Conservation (phyloP, 306 rosid genomes). For the Medicago lupulina region DNA sequence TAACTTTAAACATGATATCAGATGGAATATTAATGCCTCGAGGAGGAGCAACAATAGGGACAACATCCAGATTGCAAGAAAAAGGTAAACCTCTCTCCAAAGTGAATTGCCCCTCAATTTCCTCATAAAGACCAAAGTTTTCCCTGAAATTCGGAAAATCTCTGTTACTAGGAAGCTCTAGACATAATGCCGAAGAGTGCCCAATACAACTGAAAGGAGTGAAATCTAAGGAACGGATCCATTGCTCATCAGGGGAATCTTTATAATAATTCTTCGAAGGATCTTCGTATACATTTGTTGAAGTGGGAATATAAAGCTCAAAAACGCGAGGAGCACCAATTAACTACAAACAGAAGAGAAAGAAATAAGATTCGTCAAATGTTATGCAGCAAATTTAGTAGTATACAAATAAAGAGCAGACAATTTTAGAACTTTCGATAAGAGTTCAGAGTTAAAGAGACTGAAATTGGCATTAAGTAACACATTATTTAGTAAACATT, state of each 20-base stretch:
- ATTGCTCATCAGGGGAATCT: constrained; percentile 62
- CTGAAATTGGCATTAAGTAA: background rate
- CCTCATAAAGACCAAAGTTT: constrained; percentile 65
- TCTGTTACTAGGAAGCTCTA: constrained; percentile 62
- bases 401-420: no score
- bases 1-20: constrained; percentile 69
- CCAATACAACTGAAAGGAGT: constrained; percentile 62
- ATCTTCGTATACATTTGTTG: constrained; percentile 37
- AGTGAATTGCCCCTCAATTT: constrained; percentile 45
- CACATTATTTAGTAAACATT: constrained; percentile 4
- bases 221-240: constrained; percentile 78
- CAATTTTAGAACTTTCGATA: no score
- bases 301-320: constrained; percentile 41
- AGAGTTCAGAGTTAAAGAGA: constrained; percentile 1
- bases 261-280: constrained; percentile 47
- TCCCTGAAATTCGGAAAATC: constrained; percentile 62
- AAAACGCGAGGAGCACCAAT: constrained; percentile 76
- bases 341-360: constrained; percentile 50
- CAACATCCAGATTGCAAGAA: constrained; percentile 58
- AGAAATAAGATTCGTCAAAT: constrained; percentile 27
- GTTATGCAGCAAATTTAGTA: no score
- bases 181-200: constrained; percentile 70
- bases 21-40: constrained; percentile 56
- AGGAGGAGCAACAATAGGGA: constrained; percentile 76
- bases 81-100: constrained; percentile 54